Percentiles rank a stretch among this genome's conserved stretches.
phyloP scores from a whole-genome alignment of 331 rosid species.

The Prunus yedoensis region DNA sequence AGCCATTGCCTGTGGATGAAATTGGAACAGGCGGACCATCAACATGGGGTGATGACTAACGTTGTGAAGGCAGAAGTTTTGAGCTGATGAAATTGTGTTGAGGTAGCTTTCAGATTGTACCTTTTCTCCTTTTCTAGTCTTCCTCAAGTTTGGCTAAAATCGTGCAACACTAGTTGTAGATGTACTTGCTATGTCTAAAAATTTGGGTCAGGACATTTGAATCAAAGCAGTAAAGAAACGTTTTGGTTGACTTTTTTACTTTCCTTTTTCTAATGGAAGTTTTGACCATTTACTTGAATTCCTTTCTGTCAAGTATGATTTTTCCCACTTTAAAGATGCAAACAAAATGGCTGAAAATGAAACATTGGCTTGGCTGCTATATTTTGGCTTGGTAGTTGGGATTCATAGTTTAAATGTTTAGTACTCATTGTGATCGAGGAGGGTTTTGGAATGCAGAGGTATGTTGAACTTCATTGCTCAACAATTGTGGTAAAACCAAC shows the following conservation, averaged over 20 bases:
- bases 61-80: neutral
- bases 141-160: neutral
- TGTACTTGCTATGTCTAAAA: neutral
- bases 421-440: no score
- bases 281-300: neutral
- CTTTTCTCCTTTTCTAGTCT: neutral
- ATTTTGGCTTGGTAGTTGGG: no score
- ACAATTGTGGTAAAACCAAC: no score
- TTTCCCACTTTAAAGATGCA: no score
- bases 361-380: no score
- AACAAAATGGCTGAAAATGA: no score
- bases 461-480: no score
- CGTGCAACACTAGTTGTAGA: neutral
- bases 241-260: neutral
- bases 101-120: neutral
- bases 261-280: neutral
- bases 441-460: no score
- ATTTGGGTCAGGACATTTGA: neutral
- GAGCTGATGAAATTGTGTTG: neutral
- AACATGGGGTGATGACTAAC: slow-evolving; percentile 74
- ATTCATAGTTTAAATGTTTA: no score
- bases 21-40: slow-evolving; percentile 86
- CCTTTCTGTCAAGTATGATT: neutral
- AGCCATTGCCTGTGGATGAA: slow-evolving; percentile 35
- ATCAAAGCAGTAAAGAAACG: neutral